Evolutionary conservation across 345 rosid species (phyloP).

Genomic region (Sonneratia caseolaris): DNA sequence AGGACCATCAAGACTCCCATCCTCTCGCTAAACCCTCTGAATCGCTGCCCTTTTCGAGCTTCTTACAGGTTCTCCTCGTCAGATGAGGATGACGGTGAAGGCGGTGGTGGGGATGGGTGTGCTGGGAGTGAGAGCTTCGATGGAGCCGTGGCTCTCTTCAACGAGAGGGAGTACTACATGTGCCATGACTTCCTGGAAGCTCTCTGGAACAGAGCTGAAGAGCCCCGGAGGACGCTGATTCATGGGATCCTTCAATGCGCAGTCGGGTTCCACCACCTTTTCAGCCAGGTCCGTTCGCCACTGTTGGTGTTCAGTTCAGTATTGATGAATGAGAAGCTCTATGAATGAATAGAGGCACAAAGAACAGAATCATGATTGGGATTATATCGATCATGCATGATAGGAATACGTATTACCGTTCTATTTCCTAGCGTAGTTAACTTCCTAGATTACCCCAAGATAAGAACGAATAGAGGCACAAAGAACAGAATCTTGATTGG

Average conservation of each 20-base stretch:
- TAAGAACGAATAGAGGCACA: neutral
- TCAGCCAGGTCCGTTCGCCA: constrained; percentile 41
- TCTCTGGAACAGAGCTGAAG: constrained; percentile 66
- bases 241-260: constrained; percentile 90
- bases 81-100: constrained; percentile 7
- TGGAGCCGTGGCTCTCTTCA: constrained; percentile 56
- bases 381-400: too few relatives aligned
- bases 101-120: constrained; percentile 3
- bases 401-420: too few relatives aligned
- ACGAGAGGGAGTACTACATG: constrained; percentile 58
- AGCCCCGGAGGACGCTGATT: constrained; percentile 55
- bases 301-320: neutral
- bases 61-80: constrained; percentile 20
- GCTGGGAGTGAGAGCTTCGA: constrained; percentile 28
- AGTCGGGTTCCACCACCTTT: constrained; percentile 81
- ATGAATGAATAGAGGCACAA: too few relatives aligned
- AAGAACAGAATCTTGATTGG: neutral
- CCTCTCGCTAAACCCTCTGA: neutral
- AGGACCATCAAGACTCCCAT: neutral
- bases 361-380: too few relatives aligned
- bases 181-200: constrained; percentile 78
- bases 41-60: constrained; percentile 8
- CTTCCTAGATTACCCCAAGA: too few relatives aligned
- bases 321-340: too few relatives aligned
- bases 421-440: too few relatives aligned